A percentile compares a stretch with the other conserved stretches of the same genome.
Evolutionary conservation across 1,139 yeast genomes (phyloP).

Genomic region (Candida albicans): DNA sequence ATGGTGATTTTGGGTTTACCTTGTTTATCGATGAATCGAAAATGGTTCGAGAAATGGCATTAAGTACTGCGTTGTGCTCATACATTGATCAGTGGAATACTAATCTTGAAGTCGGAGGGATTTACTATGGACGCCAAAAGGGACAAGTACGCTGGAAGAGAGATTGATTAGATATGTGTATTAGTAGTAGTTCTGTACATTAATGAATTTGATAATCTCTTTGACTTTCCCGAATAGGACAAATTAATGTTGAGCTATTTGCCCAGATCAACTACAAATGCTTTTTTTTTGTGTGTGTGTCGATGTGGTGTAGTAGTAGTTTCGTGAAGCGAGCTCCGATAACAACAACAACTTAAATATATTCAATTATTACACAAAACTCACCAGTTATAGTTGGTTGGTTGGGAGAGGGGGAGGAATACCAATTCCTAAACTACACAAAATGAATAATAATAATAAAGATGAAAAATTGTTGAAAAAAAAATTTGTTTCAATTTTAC

Average conservation of each 20-base stretch:
- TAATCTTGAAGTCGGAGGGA: conserved; percentile 57
- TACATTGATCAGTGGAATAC: conserved; percentile 70
- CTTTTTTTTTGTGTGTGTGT: too few species aligned
- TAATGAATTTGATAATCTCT: not conserved
- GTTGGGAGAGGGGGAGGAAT: not conserved
- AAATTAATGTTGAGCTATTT: too few species aligned
- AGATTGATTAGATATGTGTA: conserved; percentile 30
- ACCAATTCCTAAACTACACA: not conserved
- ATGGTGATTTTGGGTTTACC: conserved; percentile 53
- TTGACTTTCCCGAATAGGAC: too few species aligned
- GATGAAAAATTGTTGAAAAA: not conserved
- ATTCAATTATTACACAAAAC: not conserved
- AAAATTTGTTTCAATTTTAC: too few species aligned
- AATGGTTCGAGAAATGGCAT: conserved; percentile 55
- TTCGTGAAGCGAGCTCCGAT: conserved; percentile 11
- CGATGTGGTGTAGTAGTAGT: too few species aligned
- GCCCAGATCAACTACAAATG: too few species aligned
- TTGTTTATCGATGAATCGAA: conserved; percentile 53
- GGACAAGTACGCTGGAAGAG: conserved; percentile 59
- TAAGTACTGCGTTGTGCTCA: conserved; percentile 59
- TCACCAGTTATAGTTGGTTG: too few species aligned
- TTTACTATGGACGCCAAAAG: conserved; percentile 54
- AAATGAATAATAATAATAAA: not conserved
- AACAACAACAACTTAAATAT: not conserved
- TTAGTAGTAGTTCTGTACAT: not conserved